Base-by-base conservation (phyloP, 371 early-diverging fungal genomes). In the Mortierella sp. region DNA sequence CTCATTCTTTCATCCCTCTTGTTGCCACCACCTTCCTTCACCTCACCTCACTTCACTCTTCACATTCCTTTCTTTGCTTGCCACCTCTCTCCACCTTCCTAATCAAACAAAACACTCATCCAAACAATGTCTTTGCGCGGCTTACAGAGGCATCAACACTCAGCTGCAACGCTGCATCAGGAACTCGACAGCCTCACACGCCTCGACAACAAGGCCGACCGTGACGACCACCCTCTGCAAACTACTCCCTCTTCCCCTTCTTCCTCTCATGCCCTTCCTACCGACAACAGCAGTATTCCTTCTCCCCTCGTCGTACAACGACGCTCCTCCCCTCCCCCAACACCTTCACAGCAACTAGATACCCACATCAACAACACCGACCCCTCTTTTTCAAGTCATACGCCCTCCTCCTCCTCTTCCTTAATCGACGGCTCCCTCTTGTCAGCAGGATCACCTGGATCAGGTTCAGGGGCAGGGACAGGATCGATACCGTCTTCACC, bases 401-500 rank as follows among this genome's bases (percentile, higher is more conserved):
- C 60, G 43, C 44, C 72, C 7, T 51, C 63, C 44, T n/a, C 18
- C 29, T 71, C 58, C 56, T 58, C 58, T 46, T 58, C 44, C 14
- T 27, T 38, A 16, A 27, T 44, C 32, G 32, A 58, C 60, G 58
- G 44, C 44, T 21, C 54, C 29, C 46, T 71, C 49, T 7, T 43
- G 58, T 12, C 60, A 29, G 58, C 32, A 63, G 35, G 18, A 38
- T 44, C 48, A 55, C 48, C n/a, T 35, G 70, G 63, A 18, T 41
- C 73, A 14, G 48, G 48, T 35, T 48, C n/a, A 11, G 48, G 54
- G 10, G 35, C 72, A 35, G 75, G 16, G 29, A 38, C 65, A 18
- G 71, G 46, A 35, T 70, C 75, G 4, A 72, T 38, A 29, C 63
- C 77, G 0, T 32, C 70, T 1, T 76, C 80, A 6, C 74, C 83